phyloP scores from a whole-genome alignment of 2,329 filamentous ascomycete species.

The Pseudogymnoascus sp. region DNA sequence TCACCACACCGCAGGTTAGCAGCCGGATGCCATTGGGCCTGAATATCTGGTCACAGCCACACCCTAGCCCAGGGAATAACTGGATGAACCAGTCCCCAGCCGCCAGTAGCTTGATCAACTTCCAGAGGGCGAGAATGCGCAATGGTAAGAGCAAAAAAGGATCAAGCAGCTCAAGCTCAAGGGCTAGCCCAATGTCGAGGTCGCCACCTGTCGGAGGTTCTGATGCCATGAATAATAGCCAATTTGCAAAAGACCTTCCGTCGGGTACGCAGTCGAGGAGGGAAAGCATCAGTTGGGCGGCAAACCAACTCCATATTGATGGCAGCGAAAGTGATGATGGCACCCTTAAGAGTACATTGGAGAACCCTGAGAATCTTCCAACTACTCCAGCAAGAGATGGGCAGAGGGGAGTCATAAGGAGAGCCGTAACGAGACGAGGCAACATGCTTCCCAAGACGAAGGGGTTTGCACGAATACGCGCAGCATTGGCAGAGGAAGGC shows the following conservation, averaged over 20 bases:
- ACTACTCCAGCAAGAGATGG: constrained; percentile 43
- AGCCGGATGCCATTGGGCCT: constrained; percentile 45
- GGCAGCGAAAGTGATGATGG: constrained; percentile 75
- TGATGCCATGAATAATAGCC: constrained; percentile 33
- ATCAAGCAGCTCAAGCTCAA: constrained; percentile 64
- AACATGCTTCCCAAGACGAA: constrained; percentile 97
- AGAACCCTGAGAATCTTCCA: constrained; percentile 33
- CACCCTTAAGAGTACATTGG: constrained; percentile 37
- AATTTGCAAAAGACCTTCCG: constrained; percentile 45
- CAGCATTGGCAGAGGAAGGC: constrained; percentile 79
- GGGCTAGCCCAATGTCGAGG: constrained; percentile 60
- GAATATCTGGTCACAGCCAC: constrained; percentile 16
- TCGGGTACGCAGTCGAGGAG: constrained; percentile 54
- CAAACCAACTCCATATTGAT: constrained; percentile 77
- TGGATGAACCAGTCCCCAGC: constrained; percentile 66
- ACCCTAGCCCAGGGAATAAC: constrained; percentile 48
- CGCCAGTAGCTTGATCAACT: constrained; percentile 71
- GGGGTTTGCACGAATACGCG: constrained; percentile 86
- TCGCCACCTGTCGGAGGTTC: constrained; percentile 59
- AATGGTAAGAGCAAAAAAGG: constrained; percentile 57
- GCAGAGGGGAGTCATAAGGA: constrained; percentile 69
- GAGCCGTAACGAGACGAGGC: constrained; percentile 76
- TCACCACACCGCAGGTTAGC: constrained; percentile 72
- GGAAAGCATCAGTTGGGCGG: constrained; percentile 85
- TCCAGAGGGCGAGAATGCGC: constrained; percentile 54